These are phyloP conservation scores for Diplocarpon mali DNA, from an alignment of 2,329 filamentous ascomycete genomes.

Conservation along the genomic window DNA sequence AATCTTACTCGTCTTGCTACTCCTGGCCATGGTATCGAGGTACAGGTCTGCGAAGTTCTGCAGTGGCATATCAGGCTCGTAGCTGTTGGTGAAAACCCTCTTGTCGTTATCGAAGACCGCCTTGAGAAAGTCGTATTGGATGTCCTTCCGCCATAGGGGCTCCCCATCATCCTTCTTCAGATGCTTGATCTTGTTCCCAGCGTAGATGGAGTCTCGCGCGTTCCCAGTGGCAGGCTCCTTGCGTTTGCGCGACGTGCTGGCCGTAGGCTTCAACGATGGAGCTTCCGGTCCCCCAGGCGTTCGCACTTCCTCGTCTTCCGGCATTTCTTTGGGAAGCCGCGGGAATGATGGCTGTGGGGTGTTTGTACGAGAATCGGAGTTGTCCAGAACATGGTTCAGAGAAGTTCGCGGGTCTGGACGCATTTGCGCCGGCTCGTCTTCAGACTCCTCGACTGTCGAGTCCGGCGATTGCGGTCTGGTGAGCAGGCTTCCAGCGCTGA, in stretches of 20 bases:
- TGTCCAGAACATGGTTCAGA: conserved; percentile 20
- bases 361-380: conserved; percentile 18
- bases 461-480: conserved; percentile 12
- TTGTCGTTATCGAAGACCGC: conserved; percentile 66
- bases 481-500: background rate
- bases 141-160: conserved; percentile 76
- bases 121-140: conserved; percentile 77
- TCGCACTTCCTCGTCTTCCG: conserved; percentile 25
- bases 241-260: conserved; percentile 15
- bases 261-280: conserved; percentile 8
- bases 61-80: conserved; percentile 53
- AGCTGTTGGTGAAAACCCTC: conserved; percentile 82
- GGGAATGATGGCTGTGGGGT: conserved; percentile 11
- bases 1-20: conserved; percentile 98
- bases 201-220: conserved; percentile 21
- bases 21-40: conserved; percentile 96
- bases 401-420: conserved; percentile 22
- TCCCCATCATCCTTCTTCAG: conserved; percentile 84
- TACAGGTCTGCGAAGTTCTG: conserved; percentile 91
- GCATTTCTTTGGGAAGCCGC: conserved; percentile 18
- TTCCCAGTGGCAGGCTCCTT: conserved; percentile 16
- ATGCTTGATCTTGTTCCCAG: conserved; percentile 58
- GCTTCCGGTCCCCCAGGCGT: conserved; percentile 15
- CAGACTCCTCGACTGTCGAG: conserved; percentile 25
- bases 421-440: conserved; percentile 24